Evolutionary conservation across 441 rosid species (phyloP).

Genomic region (Jatropha podagrica): DNA sequence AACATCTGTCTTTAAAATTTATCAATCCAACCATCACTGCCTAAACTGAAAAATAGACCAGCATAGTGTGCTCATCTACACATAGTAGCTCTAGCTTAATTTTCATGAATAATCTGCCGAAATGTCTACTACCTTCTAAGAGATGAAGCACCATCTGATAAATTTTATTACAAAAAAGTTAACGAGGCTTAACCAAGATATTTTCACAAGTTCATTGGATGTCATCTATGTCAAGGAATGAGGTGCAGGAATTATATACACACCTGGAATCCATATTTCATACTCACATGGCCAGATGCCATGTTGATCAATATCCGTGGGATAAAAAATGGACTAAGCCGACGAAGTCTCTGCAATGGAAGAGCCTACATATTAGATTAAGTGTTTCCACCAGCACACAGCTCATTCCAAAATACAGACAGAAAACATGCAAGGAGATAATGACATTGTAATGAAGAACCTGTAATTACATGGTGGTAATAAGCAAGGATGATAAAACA

Average conservation of each 20-base stretch:
- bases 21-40: not conserved
- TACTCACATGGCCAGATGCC: slow-evolving; percentile 96
- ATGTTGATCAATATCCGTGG: slow-evolving; percentile 89
- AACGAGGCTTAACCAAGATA: slow-evolving; percentile 1
- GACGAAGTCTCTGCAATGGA: slow-evolving; percentile 64
- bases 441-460: not conserved
- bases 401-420: not conserved
- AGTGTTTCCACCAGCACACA: slow-evolving; percentile 15
- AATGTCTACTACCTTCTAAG: not conserved
- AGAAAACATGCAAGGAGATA: not conserved
- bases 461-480: not conserved
- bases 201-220: slow-evolving; percentile 10
- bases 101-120: slow-evolving; percentile 4
- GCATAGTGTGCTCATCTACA: not conserved
- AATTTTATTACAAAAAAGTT: not conserved
- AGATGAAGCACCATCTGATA: not conserved
- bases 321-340: slow-evolving; percentile 92
- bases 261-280: slow-evolving; percentile 94
- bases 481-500: not conserved
- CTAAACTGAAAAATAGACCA: slow-evolving; percentile 11
- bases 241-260: slow-evolving; percentile 13
- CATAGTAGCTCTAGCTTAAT: slow-evolving; percentile 5
- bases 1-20: not conserved
- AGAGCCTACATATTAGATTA: slow-evolving; percentile 26
- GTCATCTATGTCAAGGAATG: not conserved